Evolutionary conservation across 805 yeast species (phyloP).

Genomic region (Brettanomyces sp.): DNA sequence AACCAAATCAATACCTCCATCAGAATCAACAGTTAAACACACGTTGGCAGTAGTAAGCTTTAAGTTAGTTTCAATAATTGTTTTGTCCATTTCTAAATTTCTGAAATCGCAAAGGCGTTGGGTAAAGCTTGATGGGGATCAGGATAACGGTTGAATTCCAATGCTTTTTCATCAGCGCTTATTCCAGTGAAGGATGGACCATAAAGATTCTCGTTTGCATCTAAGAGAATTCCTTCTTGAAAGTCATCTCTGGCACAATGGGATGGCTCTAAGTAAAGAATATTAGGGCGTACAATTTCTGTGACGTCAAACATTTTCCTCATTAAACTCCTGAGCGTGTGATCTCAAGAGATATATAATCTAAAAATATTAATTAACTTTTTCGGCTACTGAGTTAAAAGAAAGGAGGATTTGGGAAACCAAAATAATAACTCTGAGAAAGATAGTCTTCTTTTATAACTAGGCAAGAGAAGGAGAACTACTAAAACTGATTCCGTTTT

Average conservation of each 20-base stretch:
- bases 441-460: no score
- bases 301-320: conserved; percentile 41
- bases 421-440: no score
- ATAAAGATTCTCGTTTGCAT: conserved; percentile 93
- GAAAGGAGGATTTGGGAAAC: no score
- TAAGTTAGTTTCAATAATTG: conserved; percentile 6
- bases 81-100: conserved; percentile 32
- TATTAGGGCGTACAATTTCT: conserved; percentile 74
- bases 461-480: no score
- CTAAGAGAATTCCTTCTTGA: conserved; percentile 77
- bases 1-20: conserved; percentile 85
- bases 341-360: no score
- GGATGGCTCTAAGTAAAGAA: conserved; percentile 76
- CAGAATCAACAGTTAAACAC: conserved; percentile 95
- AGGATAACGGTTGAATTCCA: conserved; percentile 83
- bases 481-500: not conserved
- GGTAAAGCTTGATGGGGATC: conserved; percentile 91
- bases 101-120: conserved; percentile 62
- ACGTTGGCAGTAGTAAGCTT: conserved; percentile 48
- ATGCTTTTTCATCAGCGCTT: conserved; percentile 32
- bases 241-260: conserved; percentile 96
- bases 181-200: conserved; percentile 67
- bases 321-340: no score
- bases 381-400: no score
- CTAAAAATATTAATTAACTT: no score